Conservation (phyloP, 495 filamentous ascomycete genomes). For the Neurospora tetrasperma region DNA sequence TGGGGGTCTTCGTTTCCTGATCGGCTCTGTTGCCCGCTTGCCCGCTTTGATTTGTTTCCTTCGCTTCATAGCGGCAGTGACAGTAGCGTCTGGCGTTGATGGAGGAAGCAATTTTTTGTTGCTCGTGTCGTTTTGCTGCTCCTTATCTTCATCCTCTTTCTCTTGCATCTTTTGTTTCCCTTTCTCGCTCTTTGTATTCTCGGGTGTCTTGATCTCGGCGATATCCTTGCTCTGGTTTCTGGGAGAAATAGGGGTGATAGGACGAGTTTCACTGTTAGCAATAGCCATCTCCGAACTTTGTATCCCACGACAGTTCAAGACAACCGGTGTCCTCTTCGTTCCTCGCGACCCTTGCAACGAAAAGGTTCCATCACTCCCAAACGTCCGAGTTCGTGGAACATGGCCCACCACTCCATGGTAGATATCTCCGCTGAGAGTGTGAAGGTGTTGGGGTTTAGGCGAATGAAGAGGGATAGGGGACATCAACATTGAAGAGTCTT, state of each 20-base stretch:
- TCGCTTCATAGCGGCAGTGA: slow-evolving; percentile 13
- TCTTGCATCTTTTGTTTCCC: background rate
- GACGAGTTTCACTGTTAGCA: background rate
- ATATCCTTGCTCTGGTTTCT: background rate
- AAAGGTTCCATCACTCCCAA: background rate
- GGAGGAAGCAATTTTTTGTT: background rate
- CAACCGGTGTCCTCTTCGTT: background rate
- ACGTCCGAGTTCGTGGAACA: background rate
- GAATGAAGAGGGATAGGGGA: background rate
- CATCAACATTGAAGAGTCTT: background rate
- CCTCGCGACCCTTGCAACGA: background rate
- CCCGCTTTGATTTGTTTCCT: slow-evolving; percentile 24
- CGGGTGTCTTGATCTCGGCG: background rate
- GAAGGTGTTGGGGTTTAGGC: background rate
- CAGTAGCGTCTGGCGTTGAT: background rate
- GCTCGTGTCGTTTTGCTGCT: background rate
- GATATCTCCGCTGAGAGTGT: background rate
- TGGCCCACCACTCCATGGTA: background rate
- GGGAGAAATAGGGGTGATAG: background rate
- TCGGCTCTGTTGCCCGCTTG: slow-evolving; percentile 11
- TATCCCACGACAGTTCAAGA: background rate
- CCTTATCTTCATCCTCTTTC: background rate
- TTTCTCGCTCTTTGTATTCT: background rate
- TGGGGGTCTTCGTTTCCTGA: slow-evolving; percentile 1
- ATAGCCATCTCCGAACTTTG: background rate